phyloP scores from a whole-genome alignment of 2,329 filamentous ascomycete species.

The Pseudonectria foliicola region DNA sequence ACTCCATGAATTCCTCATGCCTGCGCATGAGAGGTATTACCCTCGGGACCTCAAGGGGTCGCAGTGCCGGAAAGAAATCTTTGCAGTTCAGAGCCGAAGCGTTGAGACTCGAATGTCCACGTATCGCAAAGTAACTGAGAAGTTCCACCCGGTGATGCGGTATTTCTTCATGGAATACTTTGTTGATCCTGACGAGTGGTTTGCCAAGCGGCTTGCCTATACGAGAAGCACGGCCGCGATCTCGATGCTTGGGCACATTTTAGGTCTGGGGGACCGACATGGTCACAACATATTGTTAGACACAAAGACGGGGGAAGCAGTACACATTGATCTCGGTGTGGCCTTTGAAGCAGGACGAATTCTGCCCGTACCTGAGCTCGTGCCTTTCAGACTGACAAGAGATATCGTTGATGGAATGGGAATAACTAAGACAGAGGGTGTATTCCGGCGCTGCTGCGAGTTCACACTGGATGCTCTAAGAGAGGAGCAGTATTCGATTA shows the following conservation, averaged over 20 bases:
- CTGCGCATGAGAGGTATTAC: slow-evolving; percentile 80
- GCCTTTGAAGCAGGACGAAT: slow-evolving; percentile 95
- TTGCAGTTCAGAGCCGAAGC: slow-evolving; percentile 61
- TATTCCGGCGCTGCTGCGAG: slow-evolving; percentile 96
- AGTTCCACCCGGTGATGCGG: slow-evolving; percentile 86
- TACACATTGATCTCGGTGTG: slow-evolving; percentile 95
- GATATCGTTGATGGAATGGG: slow-evolving; percentile 98
- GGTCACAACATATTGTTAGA: slow-evolving; percentile 96
- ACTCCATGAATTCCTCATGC: slow-evolving; percentile 84
- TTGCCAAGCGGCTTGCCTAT: slow-evolving; percentile 79
- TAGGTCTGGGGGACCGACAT: slow-evolving; percentile 89
- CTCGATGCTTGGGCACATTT: slow-evolving; percentile 86
- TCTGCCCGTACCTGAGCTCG: slow-evolving; percentile 89
- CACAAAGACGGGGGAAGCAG: slow-evolving; percentile 80
- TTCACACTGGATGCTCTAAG: slow-evolving; percentile 91
- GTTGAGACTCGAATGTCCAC: slow-evolving; percentile 64
- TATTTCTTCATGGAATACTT: slow-evolving; percentile 98
- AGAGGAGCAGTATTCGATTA: slow-evolving; percentile 94
- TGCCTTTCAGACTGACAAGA: slow-evolving; percentile 88
- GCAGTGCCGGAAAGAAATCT: slow-evolving; percentile 73
- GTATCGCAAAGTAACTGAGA: slow-evolving; percentile 71
- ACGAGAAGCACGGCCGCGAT: slow-evolving; percentile 90
- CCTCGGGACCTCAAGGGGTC: slow-evolving; percentile 74
- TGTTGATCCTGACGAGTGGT: slow-evolving; percentile 93
- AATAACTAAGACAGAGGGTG: slow-evolving; percentile 87